Conservation (phyloP, 768 basidiomycete genomes). For the Leccinum subgranulosum region DNA sequence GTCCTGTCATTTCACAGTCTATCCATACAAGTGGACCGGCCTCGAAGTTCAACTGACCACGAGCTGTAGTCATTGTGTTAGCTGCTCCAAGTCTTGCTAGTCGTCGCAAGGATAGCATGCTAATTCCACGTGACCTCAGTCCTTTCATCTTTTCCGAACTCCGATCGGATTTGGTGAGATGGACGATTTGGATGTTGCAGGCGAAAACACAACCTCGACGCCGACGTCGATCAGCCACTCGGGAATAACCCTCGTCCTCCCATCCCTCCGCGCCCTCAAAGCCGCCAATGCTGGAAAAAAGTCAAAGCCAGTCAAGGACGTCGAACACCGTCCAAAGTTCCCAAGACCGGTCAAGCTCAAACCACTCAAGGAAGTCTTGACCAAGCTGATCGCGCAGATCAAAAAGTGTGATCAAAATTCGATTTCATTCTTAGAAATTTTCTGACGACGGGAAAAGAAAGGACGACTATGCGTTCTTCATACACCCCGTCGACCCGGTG, state of each 20-base stretch:
- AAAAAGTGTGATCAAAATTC: conserved; percentile 56
- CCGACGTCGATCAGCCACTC: conserved; percentile 34
- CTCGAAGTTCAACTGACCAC: conserved; percentile 2
- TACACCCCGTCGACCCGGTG: conserved; percentile 59
- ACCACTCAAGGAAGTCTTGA: conserved; percentile 72
- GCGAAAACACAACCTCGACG: conserved; percentile 31
- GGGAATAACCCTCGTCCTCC: conserved; percentile 64
- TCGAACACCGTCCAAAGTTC: conserved; percentile 29
- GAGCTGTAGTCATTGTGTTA: too few species aligned
- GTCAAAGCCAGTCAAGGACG: conserved; percentile 34
- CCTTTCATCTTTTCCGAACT: background rate
- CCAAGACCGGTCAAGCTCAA: conserved; percentile 70
- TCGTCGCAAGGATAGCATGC: too few species aligned
- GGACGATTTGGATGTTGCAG: conserved; percentile 31
- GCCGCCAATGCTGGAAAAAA: conserved; percentile 53
- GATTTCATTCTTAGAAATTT: background rate
- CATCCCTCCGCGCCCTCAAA: conserved; percentile 61
- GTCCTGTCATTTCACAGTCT: conserved; percentile 87
- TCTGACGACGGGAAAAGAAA: conserved; percentile 47
- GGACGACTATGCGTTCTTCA: conserved; percentile 84
- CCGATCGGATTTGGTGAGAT: conserved; percentile 13
- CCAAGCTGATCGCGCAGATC: conserved; percentile 63
- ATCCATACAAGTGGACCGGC: conserved; percentile 50
- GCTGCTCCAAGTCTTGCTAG: too few species aligned
- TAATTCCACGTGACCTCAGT: background rate